These are phyloP conservation scores for Xylariaceae sp. DNA, from an alignment of 2,329 filamentous ascomycete genomes.

Conservation along the genomic window DNA sequence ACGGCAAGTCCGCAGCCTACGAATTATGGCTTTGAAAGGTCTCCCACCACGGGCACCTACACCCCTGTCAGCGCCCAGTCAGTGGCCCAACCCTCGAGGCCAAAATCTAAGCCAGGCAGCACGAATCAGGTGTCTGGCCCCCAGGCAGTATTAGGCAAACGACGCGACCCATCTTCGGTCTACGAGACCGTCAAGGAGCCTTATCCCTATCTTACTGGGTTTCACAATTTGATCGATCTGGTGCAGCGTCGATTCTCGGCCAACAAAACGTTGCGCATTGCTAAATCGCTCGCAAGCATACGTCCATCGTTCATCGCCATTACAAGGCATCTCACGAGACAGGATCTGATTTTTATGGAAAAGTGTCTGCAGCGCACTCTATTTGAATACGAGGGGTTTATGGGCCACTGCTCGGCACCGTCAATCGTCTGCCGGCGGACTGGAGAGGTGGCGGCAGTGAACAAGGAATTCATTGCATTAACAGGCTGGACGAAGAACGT, in stretches of 20 bases:
- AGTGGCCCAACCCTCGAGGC: slow-evolving; percentile 31
- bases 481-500: slow-evolving; percentile 93
- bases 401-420: slow-evolving; percentile 82
- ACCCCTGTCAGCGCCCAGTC: slow-evolving; percentile 25
- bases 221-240: slow-evolving; percentile 81
- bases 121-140: slow-evolving; percentile 34
- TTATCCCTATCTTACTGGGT: slow-evolving; percentile 85
- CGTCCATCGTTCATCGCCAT: slow-evolving; percentile 91
- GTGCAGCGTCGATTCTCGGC: slow-evolving; percentile 74
- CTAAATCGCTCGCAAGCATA: slow-evolving; percentile 82
- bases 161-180: slow-evolving; percentile 74
- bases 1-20: slow-evolving; percentile 57
- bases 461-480: slow-evolving; percentile 93
- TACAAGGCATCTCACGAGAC: slow-evolving; percentile 79
- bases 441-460: slow-evolving; percentile 90
- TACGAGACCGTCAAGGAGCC: slow-evolving; percentile 88
- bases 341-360: slow-evolving; percentile 96
- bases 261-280: slow-evolving; percentile 75
- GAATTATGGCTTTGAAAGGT: slow-evolving; percentile 50
- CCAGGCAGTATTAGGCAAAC: slow-evolving; percentile 53
- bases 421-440: slow-evolving; percentile 89
- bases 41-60: slow-evolving; percentile 40
- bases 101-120: slow-evolving; percentile 41
- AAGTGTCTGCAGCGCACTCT: slow-evolving; percentile 92
- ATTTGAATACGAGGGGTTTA: slow-evolving; percentile 89